Evolutionary conservation across 1,284 basidiomycete species (phyloP).

Genomic region (Garcileccinum viscosum): DNA sequence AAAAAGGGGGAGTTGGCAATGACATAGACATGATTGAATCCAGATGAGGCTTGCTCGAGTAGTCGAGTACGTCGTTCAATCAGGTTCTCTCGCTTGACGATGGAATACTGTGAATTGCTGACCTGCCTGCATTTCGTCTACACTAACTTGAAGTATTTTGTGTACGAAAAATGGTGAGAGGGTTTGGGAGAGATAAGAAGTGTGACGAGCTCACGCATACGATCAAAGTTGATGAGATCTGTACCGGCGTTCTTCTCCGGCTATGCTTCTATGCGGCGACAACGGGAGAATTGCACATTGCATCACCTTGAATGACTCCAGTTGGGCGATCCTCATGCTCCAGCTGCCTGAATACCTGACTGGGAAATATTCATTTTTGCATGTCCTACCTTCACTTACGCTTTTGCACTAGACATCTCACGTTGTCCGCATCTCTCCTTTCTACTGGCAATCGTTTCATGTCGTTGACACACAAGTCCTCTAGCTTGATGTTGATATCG

Average conservation of each 20-base stretch:
- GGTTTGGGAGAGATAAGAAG: too few relatives aligned
- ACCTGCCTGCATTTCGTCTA: not conserved
- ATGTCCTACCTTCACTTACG: not conserved
- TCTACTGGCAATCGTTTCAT: not conserved
- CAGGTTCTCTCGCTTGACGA: not conserved
- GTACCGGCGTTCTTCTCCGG: not conserved
- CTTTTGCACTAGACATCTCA: not conserved
- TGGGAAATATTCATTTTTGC: not conserved
- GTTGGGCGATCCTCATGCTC: not conserved
- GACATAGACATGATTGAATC: not conserved
- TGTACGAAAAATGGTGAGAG: not conserved
- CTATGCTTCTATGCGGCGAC: not conserved
- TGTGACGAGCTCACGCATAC: too few relatives aligned
- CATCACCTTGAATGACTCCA: not conserved
- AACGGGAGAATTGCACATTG: not conserved
- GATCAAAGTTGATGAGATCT: not conserved
- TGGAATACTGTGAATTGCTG: not conserved
- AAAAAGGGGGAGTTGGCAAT: not conserved
- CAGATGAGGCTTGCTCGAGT: not conserved
- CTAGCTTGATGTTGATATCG: not conserved
- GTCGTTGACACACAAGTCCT: not conserved
- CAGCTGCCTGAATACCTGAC: not conserved
- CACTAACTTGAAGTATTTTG: not conserved
- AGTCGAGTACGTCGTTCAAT: not conserved
- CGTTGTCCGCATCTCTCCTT: not conserved